Evolutionary conservation across 192 early-diverging fungal genomes (phyloP).

Genomic region (Entomortierella parvispora): DNA sequence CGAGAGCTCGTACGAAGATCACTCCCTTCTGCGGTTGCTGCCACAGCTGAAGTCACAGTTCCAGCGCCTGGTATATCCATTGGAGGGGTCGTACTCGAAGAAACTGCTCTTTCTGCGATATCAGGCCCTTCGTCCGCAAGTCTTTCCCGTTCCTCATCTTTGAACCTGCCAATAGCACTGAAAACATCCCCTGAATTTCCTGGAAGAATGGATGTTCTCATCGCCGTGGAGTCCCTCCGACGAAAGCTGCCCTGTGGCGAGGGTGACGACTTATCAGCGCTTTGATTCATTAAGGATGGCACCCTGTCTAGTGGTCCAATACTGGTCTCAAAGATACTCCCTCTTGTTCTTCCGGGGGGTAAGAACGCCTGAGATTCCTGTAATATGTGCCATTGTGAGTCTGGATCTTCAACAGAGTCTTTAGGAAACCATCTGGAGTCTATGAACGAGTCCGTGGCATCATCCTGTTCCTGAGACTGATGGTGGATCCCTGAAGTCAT

Average conservation of each 20-base stretch:
- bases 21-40: constrained; percentile 4
- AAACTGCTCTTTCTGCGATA: not conserved
- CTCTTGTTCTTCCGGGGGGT: not conserved
- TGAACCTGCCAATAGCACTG: too few species aligned
- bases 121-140: not conserved
- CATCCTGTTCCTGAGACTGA: constrained; percentile 3
- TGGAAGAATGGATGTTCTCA: not conserved
- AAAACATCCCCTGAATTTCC: too few species aligned
- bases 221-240: not conserved
- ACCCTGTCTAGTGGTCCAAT: constrained; percentile 37
- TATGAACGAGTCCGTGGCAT: too few species aligned
- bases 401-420: too few species aligned
- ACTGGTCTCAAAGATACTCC: constrained; percentile 27
- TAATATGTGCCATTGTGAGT: too few species aligned
- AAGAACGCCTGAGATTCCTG: too few species aligned
- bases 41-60: not conserved
- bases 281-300: not conserved
- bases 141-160: not conserved
- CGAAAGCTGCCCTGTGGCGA: constrained; percentile 19
- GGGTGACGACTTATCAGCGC: constrained; percentile 2
- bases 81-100: not conserved
- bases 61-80: constrained; percentile 11
- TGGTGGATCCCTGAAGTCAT: constrained; percentile 24
- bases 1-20: constrained; percentile 15
- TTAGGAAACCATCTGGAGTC: too few species aligned